Evolutionary conservation across 306 rosid species (phyloP), one percentile per base, ranked within the genome.

Genomic region (Rosa rugosa): DNA sequence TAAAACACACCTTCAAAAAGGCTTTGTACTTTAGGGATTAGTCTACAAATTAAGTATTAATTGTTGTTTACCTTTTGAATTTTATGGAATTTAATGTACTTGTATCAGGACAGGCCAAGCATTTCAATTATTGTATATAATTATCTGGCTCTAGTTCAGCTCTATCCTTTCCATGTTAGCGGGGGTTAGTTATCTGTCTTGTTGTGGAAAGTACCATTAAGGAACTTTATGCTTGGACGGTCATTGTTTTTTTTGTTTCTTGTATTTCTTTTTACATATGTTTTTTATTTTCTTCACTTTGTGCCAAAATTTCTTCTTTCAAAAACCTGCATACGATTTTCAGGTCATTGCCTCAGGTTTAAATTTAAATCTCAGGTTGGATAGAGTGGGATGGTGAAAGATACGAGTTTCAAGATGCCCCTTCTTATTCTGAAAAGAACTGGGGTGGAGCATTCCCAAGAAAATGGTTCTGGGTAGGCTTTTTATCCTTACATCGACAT

Each of bases 371-470:
- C 76, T 81, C 97, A 94, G 99, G 99, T 79, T 94, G 99, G 99
- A 94, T 94, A 81, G 99, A 94, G 91, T 94, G 99, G 99, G 97
- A 86, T 46, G 95, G 91, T 62, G 97, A 92, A 88, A 91, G 91
- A 86, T 81, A 88, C 79, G 99, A 94, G 85, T 94, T 94, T 77
- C 86, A 91, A 50, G 84, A 94, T 87, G 99, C 99, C 69, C 97
- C 95, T 45, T 91, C 99, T 45, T 92, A 94, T 84, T 92, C 97
- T 4, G 97, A 94, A 83, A 92, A 94, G 88, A 94, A 94, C 66
- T 94, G 99, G 99, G 99, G 99, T 75, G 99, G 95, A 84, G 95
- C 77, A 77, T 94, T 94, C 83, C 97, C 99, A 18, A 89, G 99
- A 88, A 94, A 91, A 87, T 94, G 99, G 99, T 94, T 92, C 89